Conservation (phyloP, 495 filamentous ascomycete genomes). For the Beverwykella pulmonaria region DNA sequence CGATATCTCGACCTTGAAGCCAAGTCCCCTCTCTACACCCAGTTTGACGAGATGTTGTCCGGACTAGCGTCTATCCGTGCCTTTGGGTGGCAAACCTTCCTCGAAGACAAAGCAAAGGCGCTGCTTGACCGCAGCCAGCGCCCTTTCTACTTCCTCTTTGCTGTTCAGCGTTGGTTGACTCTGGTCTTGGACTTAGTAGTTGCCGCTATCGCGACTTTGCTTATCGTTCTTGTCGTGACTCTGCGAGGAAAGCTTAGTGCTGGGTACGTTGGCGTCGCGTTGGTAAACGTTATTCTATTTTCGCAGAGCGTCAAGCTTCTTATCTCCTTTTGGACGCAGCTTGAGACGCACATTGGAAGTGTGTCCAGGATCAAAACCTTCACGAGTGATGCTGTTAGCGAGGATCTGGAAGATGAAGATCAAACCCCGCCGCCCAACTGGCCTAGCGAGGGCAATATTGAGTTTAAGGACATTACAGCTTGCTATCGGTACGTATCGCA, state of each 20-base stretch:
- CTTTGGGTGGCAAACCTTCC: conserved; percentile 57
- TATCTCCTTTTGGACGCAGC: conserved; percentile 60
- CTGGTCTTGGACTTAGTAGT: conserved; percentile 41
- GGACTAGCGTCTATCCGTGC: conserved; percentile 57
- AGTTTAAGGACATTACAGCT: conserved; percentile 48
- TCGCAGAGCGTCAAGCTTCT: conserved; percentile 56
- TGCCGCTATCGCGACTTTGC: conserved; percentile 34
- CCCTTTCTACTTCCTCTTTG: conserved; percentile 62
- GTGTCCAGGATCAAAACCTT: conserved; percentile 63
- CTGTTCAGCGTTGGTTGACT: conserved; percentile 50
- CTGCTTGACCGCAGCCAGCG: conserved; percentile 62
- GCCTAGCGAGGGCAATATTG: conserved; percentile 56
- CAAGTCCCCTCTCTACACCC: conserved; percentile 42
- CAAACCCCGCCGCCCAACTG: conserved; percentile 49
- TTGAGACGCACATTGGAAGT: conserved; percentile 62
- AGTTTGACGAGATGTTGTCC: conserved; percentile 49
- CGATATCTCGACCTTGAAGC: conserved; percentile 44
- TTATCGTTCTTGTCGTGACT: conserved; percentile 34
- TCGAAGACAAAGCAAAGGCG: conserved; percentile 44
- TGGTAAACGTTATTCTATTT: conserved; percentile 61
- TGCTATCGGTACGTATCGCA: conserved; percentile 44
- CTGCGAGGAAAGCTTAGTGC: conserved; percentile 46
- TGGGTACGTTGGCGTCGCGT: conserved; percentile 60
- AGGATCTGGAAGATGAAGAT: conserved; percentile 52
- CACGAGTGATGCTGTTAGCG: conserved; percentile 52